phyloP scores from a whole-genome alignment of 176 grass and related monocot species.

The Rhynchospora tenuis region DNA sequence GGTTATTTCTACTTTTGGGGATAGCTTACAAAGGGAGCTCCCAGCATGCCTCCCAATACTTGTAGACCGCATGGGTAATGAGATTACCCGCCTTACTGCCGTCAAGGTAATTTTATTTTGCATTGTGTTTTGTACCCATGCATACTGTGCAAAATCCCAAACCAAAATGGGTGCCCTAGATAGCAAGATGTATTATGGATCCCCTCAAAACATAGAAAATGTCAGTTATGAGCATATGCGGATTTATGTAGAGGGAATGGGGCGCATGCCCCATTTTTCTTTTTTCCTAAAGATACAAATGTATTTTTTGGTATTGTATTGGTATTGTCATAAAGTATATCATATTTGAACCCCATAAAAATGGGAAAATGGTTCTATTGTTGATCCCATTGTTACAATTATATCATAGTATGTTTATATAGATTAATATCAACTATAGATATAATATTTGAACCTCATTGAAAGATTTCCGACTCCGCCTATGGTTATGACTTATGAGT shows the following conservation, averaged over 20 bases:
- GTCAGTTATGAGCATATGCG: neutral
- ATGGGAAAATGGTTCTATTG: no score
- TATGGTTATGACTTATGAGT: neutral
- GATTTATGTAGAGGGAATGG: no score
- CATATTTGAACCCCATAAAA: no score
- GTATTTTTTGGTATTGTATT: no score
- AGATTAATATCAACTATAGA: no score
- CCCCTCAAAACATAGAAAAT: neutral
- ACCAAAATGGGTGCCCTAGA: neutral
- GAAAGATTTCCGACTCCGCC: no score
- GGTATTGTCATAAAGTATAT: no score
- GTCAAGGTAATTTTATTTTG: constrained; percentile 57
- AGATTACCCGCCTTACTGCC: constrained; percentile 93
- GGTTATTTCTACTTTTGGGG: constrained; percentile 91
- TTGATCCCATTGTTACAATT: no score
- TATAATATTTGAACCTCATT: no score
- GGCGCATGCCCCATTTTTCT: no score
- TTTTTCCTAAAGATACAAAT: no score
- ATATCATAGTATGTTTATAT: no score
- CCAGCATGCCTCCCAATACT: constrained; percentile 92
- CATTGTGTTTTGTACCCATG: neutral
- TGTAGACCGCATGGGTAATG: constrained; percentile 99
- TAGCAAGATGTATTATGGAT: neutral
- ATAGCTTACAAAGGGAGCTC: constrained; percentile 77
- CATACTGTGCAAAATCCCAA: constrained; percentile 1